These are phyloP conservation scores for Aspergillus nanangensis DNA, from an alignment of 495 filamentous ascomycete genomes.

Conservation along the genomic window DNA sequence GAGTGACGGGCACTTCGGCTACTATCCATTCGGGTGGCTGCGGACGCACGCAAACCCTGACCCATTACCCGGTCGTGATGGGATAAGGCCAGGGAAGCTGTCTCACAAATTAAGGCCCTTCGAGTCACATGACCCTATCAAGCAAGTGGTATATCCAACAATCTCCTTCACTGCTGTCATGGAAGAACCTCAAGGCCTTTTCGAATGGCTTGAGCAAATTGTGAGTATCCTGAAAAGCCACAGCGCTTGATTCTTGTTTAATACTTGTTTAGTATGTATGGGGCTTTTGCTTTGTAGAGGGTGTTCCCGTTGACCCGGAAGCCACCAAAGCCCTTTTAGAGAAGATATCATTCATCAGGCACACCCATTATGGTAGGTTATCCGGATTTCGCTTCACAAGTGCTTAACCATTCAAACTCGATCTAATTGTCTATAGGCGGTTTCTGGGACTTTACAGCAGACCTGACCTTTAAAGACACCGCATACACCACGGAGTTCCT, in stretches of 20 bases:
- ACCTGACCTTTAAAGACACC: slow-evolving; percentile 82
- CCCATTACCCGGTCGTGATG: too few species aligned
- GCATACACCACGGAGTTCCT: slow-evolving; percentile 85
- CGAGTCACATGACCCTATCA: slow-evolving; percentile 17
- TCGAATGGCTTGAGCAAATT: slow-evolving; percentile 55
- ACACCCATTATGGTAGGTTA: slow-evolving; percentile 76
- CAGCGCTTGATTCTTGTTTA: background rate
- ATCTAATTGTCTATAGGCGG: slow-evolving; percentile 47
- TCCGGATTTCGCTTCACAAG: background rate
- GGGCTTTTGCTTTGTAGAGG: slow-evolving; percentile 69
- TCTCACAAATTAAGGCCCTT: too few species aligned
- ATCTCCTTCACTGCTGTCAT: slow-evolving; percentile 59
- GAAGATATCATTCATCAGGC: slow-evolving; percentile 74
- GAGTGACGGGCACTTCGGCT: slow-evolving; percentile 49
- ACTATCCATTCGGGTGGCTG: slow-evolving; percentile 44
- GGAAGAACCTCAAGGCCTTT: slow-evolving; percentile 46
- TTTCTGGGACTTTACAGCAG: slow-evolving; percentile 92
- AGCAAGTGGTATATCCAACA: slow-evolving; percentile 40
- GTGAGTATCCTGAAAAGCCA: slow-evolving; percentile 29
- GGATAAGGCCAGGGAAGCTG: too few species aligned
- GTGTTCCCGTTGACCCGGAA: slow-evolving; percentile 61
- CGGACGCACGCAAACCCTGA: background rate
- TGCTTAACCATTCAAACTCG: background rate
- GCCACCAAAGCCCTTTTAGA: slow-evolving; percentile 67
- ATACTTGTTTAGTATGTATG: slow-evolving; percentile 39